A percentile compares a stretch with the other conserved stretches of the same genome.
Evolutionary conservation across 1,284 basidiomycete species (phyloP).

Genomic region (Moesziomyces sp.): DNA sequence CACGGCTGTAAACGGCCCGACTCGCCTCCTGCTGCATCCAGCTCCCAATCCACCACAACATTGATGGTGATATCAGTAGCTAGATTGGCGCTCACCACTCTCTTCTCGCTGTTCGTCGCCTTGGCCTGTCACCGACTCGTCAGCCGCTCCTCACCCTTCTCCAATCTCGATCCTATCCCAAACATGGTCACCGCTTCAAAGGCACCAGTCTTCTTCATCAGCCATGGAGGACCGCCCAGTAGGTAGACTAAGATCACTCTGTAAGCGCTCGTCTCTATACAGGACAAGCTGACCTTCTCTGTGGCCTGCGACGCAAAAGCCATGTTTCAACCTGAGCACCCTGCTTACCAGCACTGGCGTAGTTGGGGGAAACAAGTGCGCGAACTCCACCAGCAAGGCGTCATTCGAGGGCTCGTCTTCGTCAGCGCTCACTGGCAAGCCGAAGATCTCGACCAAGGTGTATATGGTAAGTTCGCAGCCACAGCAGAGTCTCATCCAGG

Average conservation of each 20-base stretch:
- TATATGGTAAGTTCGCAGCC: slow-evolving; percentile 24
- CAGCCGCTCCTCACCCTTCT: background rate
- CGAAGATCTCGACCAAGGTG: slow-evolving; percentile 62
- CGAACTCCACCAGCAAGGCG: slow-evolving; percentile 35
- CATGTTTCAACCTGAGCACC: slow-evolving; percentile 67
- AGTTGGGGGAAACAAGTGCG: slow-evolving; percentile 66
- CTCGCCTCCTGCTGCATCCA: too few species aligned
- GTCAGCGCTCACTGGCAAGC: slow-evolving; percentile 70
- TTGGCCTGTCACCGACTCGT: slow-evolving; percentile 6
- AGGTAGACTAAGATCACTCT: background rate
- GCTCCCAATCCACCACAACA: background rate
- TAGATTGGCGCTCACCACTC: slow-evolving; percentile 5
- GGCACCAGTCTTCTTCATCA: slow-evolving; percentile 52
- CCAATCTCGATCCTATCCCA: background rate
- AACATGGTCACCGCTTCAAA: slow-evolving; percentile 16
- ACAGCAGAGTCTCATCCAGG: background rate
- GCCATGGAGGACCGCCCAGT: slow-evolving; percentile 68
- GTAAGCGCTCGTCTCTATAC: too few species aligned
- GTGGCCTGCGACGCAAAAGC: slow-evolving; percentile 17
- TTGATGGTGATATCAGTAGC: slow-evolving; percentile 7
- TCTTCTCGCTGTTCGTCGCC: slow-evolving; percentile 14
- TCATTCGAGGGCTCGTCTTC: slow-evolving; percentile 68
- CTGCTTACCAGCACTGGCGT: slow-evolving; percentile 69
- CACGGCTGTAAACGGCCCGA: background rate
- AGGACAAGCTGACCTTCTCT: background rate